A percentile compares a stretch with the other conserved stretches of the same genome.
Evolutionary conservation across 805 yeast genomes (phyloP).

Genomic region (Starmerella ratchasimensis): DNA sequence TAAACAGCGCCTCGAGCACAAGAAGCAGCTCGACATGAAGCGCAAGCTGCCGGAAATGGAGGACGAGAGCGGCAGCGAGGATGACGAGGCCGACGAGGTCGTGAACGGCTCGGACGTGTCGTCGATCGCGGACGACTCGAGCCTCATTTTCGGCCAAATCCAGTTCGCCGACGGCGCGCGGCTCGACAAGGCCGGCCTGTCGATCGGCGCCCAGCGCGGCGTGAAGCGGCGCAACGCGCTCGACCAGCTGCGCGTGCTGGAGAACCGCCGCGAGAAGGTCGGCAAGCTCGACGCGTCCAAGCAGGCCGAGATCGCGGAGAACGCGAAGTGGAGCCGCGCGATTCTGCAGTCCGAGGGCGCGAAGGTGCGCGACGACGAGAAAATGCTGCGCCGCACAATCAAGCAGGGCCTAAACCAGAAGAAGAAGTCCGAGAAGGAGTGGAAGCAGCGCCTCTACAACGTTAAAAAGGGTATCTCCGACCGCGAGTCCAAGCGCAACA

Average conservation of each 20-base stretch:
- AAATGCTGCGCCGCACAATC: slow-evolving; percentile 68
- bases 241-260: slow-evolving; percentile 70
- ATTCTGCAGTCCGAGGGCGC: slow-evolving; percentile 77
- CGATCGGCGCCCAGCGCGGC: slow-evolving; percentile 37
- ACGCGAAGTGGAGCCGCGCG: slow-evolving; percentile 74
- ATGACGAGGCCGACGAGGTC: slow-evolving; percentile 23
- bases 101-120: slow-evolving; percentile 23
- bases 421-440: slow-evolving; percentile 74
- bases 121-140: slow-evolving; percentile 11
- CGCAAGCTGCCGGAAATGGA: slow-evolving; percentile 20
- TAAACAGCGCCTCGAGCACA: slow-evolving; percentile 30
- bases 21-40: slow-evolving; percentile 18
- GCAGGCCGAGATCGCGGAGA: slow-evolving; percentile 43
- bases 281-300: slow-evolving; percentile 50
- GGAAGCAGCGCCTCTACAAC: slow-evolving; percentile 77
- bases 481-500: slow-evolving; percentile 79
- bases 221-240: slow-evolving; percentile 63
- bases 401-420: slow-evolving; percentile 73
- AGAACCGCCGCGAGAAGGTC: slow-evolving; percentile 55
- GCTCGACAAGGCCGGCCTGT: slow-evolving; percentile 55
- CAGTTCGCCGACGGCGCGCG: slow-evolving; percentile 69
- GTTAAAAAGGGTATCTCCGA: slow-evolving; percentile 64
- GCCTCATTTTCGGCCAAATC: slow-evolving; percentile 57
- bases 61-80: slow-evolving; percentile 23
- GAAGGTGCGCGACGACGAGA: slow-evolving; percentile 81